Conservation (phyloP, 768 basidiomycete genomes). For the Leccinum subtestaceum region DNA sequence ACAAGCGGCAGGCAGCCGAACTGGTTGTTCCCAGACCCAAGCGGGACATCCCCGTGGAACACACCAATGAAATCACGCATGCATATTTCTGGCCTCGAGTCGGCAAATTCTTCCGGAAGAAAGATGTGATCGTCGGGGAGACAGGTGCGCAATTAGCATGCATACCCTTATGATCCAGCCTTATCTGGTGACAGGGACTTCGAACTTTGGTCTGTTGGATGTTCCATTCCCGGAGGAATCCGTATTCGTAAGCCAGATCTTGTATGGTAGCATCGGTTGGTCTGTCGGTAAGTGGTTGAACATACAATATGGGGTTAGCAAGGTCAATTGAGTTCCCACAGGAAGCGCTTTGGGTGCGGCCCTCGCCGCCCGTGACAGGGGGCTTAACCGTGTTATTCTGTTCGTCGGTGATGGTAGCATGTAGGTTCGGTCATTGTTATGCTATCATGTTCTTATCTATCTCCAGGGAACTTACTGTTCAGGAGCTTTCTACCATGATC, state of each 20-base stretch:
- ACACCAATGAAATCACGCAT: constrained; percentile 60
- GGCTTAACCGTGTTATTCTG: constrained; percentile 66
- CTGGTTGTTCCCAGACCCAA: constrained; percentile 44
- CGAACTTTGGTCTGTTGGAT: constrained; percentile 82
- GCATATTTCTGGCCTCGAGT: constrained; percentile 83
- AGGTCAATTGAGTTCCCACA: constrained; percentile 16
- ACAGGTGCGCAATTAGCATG: constrained; percentile 50
- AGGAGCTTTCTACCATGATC: constrained; percentile 86
- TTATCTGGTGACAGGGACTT: constrained; percentile 48
- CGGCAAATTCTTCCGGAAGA: constrained; percentile 62
- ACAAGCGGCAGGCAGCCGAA: constrained; percentile 38
- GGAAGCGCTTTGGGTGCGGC: constrained; percentile 74
- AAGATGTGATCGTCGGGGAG: constrained; percentile 83
- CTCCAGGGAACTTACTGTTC: constrained; percentile 70
- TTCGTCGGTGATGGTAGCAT: constrained; percentile 86
- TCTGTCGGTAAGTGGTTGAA: constrained; percentile 53
- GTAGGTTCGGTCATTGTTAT: constrained; percentile 37
- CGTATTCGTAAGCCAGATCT: constrained; percentile 67
- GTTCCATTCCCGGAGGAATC: constrained; percentile 72
- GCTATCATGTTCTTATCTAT: constrained; percentile 5
- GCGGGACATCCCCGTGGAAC: constrained; percentile 49
- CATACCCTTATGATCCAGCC: not conserved
- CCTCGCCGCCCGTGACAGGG: constrained; percentile 67
- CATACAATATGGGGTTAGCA: not conserved
- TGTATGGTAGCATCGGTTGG: constrained; percentile 95